These are phyloP conservation scores for Poronia punctata DNA, from an alignment of 495 filamentous ascomycete genomes.

Conservation along the genomic window DNA sequence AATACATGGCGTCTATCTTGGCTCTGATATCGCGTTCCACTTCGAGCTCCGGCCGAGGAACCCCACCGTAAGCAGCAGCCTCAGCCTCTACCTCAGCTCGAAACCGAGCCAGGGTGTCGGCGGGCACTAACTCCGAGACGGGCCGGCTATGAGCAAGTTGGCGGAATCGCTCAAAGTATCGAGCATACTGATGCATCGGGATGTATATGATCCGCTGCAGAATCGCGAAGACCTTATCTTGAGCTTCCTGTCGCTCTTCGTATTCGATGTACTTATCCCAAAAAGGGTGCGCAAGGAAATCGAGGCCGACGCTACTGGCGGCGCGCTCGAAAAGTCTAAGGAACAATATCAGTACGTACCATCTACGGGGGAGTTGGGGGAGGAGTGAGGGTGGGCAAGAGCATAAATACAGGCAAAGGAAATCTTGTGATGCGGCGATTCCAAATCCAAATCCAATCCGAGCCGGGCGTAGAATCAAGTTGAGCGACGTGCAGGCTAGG, in stretches of 20 bases:
- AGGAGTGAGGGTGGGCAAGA: conserved; percentile 40
- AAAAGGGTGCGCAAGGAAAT: conserved; percentile 92
- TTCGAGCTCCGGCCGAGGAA: conserved; percentile 59
- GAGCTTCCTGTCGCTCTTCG: conserved; percentile 80
- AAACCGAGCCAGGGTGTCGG: conserved; percentile 62
- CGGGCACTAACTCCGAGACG: conserved; percentile 61
- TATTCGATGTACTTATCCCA: conserved; percentile 99
- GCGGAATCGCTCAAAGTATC: conserved; percentile 89
- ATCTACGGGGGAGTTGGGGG: conserved; percentile 23
- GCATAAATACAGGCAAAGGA: conserved; percentile 50
- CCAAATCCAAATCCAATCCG: conserved; percentile 43
- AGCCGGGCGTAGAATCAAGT: conserved; percentile 36
- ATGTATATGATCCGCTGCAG: conserved; percentile 82
- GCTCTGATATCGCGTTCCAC: conserved; percentile 76
- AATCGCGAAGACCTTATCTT: conserved; percentile 81
- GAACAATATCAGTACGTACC: conserved; percentile 47
- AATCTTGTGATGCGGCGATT: conserved; percentile 45
- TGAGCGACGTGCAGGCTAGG: conserved; percentile 37
- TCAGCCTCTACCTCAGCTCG: conserved; percentile 63
- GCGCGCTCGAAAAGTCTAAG: conserved; percentile 88
- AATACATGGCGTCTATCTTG: conserved; percentile 71
- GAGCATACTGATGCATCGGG: conserved; percentile 93
- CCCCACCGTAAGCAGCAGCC: conserved; percentile 30
- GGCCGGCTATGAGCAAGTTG: conserved; percentile 68
- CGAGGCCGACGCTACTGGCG: conserved; percentile 75